Evolutionary conservation across 768 basidiomycete genomes (phyloP).

Genomic region (Suillus fuscotomentosus): DNA sequence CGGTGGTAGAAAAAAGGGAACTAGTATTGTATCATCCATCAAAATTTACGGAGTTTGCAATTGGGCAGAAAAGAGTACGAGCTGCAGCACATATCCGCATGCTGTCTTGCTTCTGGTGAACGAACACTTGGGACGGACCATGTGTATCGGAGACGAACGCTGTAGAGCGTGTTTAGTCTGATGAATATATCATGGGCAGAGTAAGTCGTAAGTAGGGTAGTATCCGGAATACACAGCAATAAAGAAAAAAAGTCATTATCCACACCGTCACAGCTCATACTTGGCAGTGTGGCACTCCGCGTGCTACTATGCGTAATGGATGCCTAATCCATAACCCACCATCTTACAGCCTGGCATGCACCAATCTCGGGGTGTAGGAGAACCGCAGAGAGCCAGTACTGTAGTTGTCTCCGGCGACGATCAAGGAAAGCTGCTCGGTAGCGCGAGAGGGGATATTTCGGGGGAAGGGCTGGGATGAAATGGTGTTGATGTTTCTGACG

Average conservation of each 20-base stretch:
- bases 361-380: conserved; percentile 73
- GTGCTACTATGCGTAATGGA: not conserved
- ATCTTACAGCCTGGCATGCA: conserved; percentile 53
- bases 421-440: conserved; percentile 71
- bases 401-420: conserved; percentile 53
- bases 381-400: conserved; percentile 65
- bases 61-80: not conserved
- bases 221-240: not conserved
- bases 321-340: conserved; percentile 55
- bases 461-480: conserved; percentile 59
- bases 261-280: not conserved
- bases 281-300: not conserved
- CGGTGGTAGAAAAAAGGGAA: not conserved
- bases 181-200: not conserved
- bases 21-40: not conserved
- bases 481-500: conserved; percentile 42
- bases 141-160: not conserved
- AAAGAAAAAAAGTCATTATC: not conserved
- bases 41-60: not conserved
- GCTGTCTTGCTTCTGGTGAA: not conserved
- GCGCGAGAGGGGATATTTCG: conserved; percentile 65
- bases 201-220: not conserved
- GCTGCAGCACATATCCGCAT: not conserved
- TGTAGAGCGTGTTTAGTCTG: not conserved
- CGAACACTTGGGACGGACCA: not conserved